Evolutionary conservation across 768 basidiomycete species (phyloP).

Genomic region (Leccinum broughii): DNA sequence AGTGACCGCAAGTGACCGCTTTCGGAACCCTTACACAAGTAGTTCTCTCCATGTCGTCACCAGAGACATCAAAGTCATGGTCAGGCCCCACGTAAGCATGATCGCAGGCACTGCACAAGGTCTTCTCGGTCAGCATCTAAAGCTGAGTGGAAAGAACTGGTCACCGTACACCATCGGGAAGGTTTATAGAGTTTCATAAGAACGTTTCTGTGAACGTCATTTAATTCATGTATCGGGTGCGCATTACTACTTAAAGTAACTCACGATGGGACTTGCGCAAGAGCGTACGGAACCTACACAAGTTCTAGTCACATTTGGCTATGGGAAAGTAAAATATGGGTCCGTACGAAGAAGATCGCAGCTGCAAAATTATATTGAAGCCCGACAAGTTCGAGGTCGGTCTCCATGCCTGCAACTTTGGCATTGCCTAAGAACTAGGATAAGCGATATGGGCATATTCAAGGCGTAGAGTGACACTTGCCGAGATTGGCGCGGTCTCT

Average conservation of each 20-base stretch:
- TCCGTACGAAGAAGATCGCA: slow-evolving; percentile 39
- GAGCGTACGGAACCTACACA: slow-evolving; percentile 35
- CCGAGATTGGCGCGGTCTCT: slow-evolving; percentile 50
- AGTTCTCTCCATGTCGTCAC: slow-evolving; percentile 33
- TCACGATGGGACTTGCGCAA: slow-evolving; percentile 41
- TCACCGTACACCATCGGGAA: slow-evolving; percentile 34
- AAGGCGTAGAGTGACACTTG: slow-evolving; percentile 12
- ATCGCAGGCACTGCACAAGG: slow-evolving; percentile 36
- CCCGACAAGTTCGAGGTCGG: slow-evolving; percentile 37
- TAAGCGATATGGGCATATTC: slow-evolving; percentile 5
- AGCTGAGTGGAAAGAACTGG: not conserved
- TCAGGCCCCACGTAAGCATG: slow-evolving; percentile 40
- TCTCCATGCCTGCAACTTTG: slow-evolving; percentile 45
- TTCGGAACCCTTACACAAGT: slow-evolving; percentile 27
- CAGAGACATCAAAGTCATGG: slow-evolving; percentile 40
- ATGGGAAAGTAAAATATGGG: not conserved
- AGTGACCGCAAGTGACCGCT: not conserved
- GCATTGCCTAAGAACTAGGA: slow-evolving; percentile 37
- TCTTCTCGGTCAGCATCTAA: slow-evolving; percentile 7
- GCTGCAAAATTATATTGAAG: slow-evolving; percentile 40
- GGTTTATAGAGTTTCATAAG: slow-evolving; percentile 34
- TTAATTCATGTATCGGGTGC: not conserved
- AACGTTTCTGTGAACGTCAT: slow-evolving; percentile 31
- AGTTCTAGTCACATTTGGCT: not conserved
- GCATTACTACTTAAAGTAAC: slow-evolving; percentile 6